Evolutionary conservation across 1,139 yeast genomes (phyloP).

Genomic region (Hansenula anomala): DNA sequence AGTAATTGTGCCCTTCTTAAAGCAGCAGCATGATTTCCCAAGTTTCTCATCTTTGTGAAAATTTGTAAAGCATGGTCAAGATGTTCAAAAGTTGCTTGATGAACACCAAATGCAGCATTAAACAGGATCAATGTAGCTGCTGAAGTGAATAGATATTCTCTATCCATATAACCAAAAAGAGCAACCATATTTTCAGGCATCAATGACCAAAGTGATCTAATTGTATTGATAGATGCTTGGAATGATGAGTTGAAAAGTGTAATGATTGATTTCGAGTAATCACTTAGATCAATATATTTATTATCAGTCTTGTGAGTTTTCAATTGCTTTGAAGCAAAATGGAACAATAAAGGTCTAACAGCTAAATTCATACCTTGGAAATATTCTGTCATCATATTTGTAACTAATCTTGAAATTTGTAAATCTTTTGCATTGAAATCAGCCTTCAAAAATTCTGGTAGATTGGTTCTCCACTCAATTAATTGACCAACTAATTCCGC

Average conservation of each 20-base stretch:
- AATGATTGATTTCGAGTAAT: conserved; percentile 63
- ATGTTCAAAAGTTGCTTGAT: conserved; percentile 68
- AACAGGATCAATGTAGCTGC: conserved; percentile 73
- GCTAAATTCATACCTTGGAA: conserved; percentile 83
- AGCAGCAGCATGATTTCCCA: conserved; percentile 79
- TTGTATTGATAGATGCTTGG: conserved; percentile 78
- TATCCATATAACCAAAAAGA: conserved; percentile 82
- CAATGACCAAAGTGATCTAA: conserved; percentile 68
- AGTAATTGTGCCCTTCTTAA: conserved; percentile 67
- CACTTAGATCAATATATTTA: conserved; percentile 61
- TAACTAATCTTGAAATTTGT: conserved; percentile 60
- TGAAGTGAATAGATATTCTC: conserved; percentile 79
- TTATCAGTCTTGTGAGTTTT: conserved; percentile 46
- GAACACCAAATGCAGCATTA: conserved; percentile 80
- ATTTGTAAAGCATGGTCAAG: conserved; percentile 69
- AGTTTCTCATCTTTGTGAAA: conserved; percentile 67
- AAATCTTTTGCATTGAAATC: conserved; percentile 56
- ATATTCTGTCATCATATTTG: conserved; percentile 80
- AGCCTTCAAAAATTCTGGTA: conserved; percentile 61
- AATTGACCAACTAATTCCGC: conserved; percentile 67
- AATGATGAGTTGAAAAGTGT: conserved; percentile 74
- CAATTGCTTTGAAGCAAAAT: conserved; percentile 69
- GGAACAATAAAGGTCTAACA: conserved; percentile 74
- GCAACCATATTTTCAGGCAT: conserved; percentile 78
- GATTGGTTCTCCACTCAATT: conserved; percentile 62